phyloP scores from a whole-genome alignment of 2,329 filamentous ascomycete species.

The Thelonectria discophora region DNA sequence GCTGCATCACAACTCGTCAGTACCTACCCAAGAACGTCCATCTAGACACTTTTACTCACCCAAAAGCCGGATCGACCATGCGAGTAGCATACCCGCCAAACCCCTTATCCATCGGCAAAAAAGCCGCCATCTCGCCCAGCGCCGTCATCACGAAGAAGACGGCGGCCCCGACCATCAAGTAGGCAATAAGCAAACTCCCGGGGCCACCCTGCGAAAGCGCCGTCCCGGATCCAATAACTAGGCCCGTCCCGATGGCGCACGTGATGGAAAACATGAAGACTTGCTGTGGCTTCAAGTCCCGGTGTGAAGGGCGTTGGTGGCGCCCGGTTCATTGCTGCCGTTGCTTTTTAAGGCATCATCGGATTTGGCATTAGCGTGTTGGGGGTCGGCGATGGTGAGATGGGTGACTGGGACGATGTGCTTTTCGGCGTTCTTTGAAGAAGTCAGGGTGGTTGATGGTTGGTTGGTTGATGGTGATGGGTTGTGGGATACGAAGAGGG shows the following conservation, averaged over 20 bases:
- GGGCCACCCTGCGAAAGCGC: constrained; percentile 59
- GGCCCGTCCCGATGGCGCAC: constrained; percentile 50
- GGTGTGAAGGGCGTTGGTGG: constrained; percentile 19
- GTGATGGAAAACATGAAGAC: constrained; percentile 51
- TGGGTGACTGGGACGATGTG: too few species aligned
- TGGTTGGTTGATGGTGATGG: too few species aligned
- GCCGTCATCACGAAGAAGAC: constrained; percentile 66
- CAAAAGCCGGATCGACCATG: constrained; percentile 45
- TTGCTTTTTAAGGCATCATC: too few species aligned
- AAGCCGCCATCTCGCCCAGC: constrained; percentile 47
- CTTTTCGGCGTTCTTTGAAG: too few species aligned
- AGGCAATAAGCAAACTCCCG: constrained; percentile 50
- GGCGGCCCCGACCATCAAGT: constrained; percentile 55
- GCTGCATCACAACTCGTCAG: constrained; percentile 20
- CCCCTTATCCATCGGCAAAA: constrained; percentile 41
- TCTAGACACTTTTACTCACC: too few species aligned
- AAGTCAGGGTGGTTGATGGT: too few species aligned
- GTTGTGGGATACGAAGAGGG: too few species aligned
- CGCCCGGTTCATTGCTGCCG: too few species aligned
- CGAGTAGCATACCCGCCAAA: constrained; percentile 44
- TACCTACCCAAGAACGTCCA: too few species aligned
- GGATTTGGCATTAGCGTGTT: too few species aligned
- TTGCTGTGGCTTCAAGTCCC: constrained; percentile 42
- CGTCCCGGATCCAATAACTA: constrained; percentile 62
- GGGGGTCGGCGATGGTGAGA: too few species aligned